Base-by-base conservation (phyloP, 768 basidiomycete species). In the Boletus sp. region DNA sequence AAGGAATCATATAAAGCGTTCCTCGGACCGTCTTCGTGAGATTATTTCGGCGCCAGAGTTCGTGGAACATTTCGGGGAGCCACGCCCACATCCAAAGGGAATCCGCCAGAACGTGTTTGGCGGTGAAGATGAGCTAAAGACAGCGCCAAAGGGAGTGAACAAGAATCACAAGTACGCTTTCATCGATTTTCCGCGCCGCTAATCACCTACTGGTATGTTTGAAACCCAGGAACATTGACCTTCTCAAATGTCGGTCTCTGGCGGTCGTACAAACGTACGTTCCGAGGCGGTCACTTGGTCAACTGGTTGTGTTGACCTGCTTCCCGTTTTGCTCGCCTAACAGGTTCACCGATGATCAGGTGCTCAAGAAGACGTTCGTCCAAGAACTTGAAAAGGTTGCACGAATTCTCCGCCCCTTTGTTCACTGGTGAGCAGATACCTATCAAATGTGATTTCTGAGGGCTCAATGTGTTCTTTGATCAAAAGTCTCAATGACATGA, bases 121-220 rank as follows among this genome's bases (percentile, higher is more conserved):
- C 0, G 67, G 71, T 52, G 92, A 95, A 2, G 94, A 93, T 61
- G 87, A 93, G 66, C 74, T 97, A 30, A 98, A 97, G 74, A 84
- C 83, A 0, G 91, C 93, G 6, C 95, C 95, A 1, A 98, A 97
- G 65, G 95, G 93, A 0, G 73, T 96, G 9, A 81, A 82, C 48
- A 98, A 93, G 71, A 79, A 79, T 30, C 93, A 98, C 67, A 77
- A 77, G 89, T 90, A 51, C 17, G 78, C 63, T 10, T 42, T 42
- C 14, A 4, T 37, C n/a, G 5, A 29, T 44, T 15, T 47, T 41
- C 14, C 29, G 19, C 19, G 19, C 19, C 14, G 33, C 27, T 45
- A 35, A 35, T 50, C 21, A 37, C 46, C 27, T 37, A 44, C 54
- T 9, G 27, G 29, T 21, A 25, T 25, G 51, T 33, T 29, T 45